A percentile compares a stretch with the other conserved stretches of the same genome.
These are phyloP conservation scores for Peterozyma toletana DNA, from an alignment of 805 yeast species.

Conservation along the genomic window DNA sequence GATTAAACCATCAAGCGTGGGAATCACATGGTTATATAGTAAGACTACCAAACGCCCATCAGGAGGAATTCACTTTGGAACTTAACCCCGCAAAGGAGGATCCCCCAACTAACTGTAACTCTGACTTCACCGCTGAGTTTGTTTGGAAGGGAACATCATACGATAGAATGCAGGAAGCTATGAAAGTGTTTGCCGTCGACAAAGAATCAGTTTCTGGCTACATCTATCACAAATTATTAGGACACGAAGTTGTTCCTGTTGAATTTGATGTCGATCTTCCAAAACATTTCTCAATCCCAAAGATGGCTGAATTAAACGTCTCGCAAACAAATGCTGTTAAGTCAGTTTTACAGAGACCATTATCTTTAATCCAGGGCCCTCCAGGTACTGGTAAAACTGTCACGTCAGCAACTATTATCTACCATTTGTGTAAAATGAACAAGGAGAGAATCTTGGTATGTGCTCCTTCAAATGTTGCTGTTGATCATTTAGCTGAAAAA, in stretches of 20 bases:
- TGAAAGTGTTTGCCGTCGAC: constrained; percentile 63
- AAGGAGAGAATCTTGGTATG: constrained; percentile 72
- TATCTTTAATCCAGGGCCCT: constrained; percentile 87
- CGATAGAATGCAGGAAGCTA: constrained; percentile 76
- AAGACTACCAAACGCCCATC: constrained; percentile 57
- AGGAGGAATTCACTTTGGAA: constrained; percentile 69
- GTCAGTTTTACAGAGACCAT: constrained; percentile 59
- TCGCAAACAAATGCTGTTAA: constrained; percentile 79
- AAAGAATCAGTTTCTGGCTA: constrained; percentile 65
- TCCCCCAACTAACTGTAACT: constrained; percentile 54
- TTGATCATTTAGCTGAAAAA: constrained; percentile 79
- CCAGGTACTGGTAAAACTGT: constrained; percentile 97
- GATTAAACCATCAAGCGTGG: constrained; percentile 58
- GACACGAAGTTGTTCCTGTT: constrained; percentile 65
- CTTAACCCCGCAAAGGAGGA: constrained; percentile 33
- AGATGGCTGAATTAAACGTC: constrained; percentile 61
- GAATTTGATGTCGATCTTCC: constrained; percentile 62
- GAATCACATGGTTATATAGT: constrained; percentile 65
- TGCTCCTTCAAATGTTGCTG: constrained; percentile 95
- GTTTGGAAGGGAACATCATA: constrained; percentile 86
- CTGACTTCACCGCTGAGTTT: constrained; percentile 76
- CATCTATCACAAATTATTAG: constrained; percentile 71
- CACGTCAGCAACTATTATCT: constrained; percentile 82
- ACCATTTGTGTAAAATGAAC: constrained; percentile 59
- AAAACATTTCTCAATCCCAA: constrained; percentile 50